Evolutionary conservation across 2,329 filamentous ascomycete genomes (phyloP), one percentile per base, ranked within the genome.

Genomic region (Lachnellula occidentalis): DNA sequence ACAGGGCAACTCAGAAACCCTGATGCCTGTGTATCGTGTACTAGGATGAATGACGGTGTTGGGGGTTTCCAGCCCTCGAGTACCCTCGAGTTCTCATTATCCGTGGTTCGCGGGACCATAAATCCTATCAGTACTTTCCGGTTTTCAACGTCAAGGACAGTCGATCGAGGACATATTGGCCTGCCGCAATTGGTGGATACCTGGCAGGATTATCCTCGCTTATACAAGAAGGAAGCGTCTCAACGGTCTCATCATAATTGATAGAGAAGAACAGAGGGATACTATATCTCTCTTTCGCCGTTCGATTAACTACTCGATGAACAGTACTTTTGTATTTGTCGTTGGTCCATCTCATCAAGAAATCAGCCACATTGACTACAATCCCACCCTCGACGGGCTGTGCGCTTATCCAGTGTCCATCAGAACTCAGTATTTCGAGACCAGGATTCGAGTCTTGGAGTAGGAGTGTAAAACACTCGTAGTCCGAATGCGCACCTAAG

Each of bases 261-360:
- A 67, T 66, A 1, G 59, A 63, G 55, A 80, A 76, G 65, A 82
- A 82, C 50, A 82, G 76, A 0, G 79, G 78, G n/a, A 82, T 70
- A 6, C 76, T 79, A 62, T 81, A 83, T 37, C 81, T 72, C 62
- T 81, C 76, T 9, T 67, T 69, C 1, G 70, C 71, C 2, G 73
- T 75, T 43, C 71, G 71, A 68, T 82, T 82, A 58, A 82, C 75
- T 24, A 83, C 80, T 7, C 79, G 71, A 63, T 83, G 80, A 4
- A 79, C 65, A 48, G 74, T 80, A 61, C 74, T 78, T 62, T 74
- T 76, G 68, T 80, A 83, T 47, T 70, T 67, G 15, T 76, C 74
- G 51, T 76, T 76, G 14, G 78, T 81, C 76, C 78, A 79, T 12
- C 71, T 64, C 57, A 70, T 69, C 56, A 80, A 67, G 61, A 80